These are phyloP conservation scores for Solanum chiquidenum DNA, from an alignment of 257 asterid species.

Conservation along the genomic window DNA sequence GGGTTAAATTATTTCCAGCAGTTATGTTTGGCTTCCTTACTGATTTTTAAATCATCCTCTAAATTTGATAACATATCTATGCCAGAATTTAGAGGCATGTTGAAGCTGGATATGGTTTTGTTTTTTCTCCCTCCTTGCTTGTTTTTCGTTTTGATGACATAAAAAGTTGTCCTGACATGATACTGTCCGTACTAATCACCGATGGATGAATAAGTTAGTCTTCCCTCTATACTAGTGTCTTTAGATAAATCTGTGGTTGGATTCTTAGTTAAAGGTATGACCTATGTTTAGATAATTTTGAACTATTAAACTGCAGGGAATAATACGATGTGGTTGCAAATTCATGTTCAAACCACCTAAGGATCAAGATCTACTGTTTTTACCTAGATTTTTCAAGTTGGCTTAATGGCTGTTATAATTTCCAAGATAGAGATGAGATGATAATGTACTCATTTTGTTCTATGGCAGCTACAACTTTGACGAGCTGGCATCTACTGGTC, in stretches of 20 bases:
- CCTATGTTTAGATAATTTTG: not conserved
- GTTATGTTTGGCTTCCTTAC: not conserved
- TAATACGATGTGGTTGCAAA: not conserved
- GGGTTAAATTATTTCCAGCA: not conserved
- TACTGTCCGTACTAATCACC: not conserved
- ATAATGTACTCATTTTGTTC: not conserved
- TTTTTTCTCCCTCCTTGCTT: not conserved
- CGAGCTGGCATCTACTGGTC: conserved; percentile 90
- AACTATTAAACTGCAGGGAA: not conserved
- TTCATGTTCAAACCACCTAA: not conserved
- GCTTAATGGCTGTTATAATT: not conserved
- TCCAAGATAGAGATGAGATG: not conserved
- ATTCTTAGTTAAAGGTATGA: not conserved
- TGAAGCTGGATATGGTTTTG: not conserved
- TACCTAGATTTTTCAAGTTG: not conserved
- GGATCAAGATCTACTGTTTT: not conserved
- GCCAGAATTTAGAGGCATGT: not conserved
- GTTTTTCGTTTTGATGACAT: not conserved
- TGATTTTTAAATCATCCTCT: not conserved
- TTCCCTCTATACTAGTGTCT: not conserved
- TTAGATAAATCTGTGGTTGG: not conserved
- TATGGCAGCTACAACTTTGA: conserved; percentile 73
- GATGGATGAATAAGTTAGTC: not conserved
- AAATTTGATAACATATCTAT: not conserved
- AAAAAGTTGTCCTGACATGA: not conserved